A percentile compares a stretch with the other conserved stretches of the same genome.
Evolutionary conservation across 2,329 filamentous ascomycete species (phyloP).

Genomic region (Fusarium robinianum): DNA sequence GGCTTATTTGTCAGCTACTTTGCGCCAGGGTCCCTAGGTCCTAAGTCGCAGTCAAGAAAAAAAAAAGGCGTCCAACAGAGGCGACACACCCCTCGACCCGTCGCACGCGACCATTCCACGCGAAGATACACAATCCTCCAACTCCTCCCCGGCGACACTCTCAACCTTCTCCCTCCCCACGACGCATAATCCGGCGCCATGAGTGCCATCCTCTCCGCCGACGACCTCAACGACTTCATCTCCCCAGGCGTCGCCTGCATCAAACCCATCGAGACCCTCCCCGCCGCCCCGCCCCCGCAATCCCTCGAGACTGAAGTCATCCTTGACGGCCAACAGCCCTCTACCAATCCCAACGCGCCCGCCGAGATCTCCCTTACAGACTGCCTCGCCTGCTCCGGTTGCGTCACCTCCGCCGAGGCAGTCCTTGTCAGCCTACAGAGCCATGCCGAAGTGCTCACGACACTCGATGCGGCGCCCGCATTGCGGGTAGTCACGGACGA

Average conservation of each 20-base stretch:
- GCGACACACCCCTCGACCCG: constrained; percentile 10
- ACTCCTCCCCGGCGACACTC: constrained; percentile 3
- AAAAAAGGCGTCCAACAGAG: constrained; percentile 7
- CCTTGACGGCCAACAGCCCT: constrained; percentile 77
- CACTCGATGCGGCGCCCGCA: constrained; percentile 70
- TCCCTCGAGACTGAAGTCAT: constrained; percentile 79
- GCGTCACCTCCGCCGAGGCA: constrained; percentile 95
- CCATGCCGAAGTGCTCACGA: constrained; percentile 85
- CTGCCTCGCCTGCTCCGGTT: constrained; percentile 95
- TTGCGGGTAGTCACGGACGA: constrained; percentile 46
- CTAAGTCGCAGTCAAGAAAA: too few relatives aligned
- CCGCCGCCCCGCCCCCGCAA: constrained; percentile 52
- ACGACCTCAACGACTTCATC: constrained; percentile 99
- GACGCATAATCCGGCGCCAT: constrained; percentile 56
- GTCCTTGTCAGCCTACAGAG: constrained; percentile 95
- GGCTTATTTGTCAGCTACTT: constrained; percentile 34
- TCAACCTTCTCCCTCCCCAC: not conserved
- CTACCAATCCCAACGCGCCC: constrained; percentile 64
- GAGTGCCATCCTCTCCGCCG: constrained; percentile 95
- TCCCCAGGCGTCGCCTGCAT: constrained; percentile 97
- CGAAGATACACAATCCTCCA: constrained; percentile 10
- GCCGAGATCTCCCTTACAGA: constrained; percentile 96
- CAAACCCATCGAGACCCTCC: constrained; percentile 93
- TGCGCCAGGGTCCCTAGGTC: constrained; percentile 9
- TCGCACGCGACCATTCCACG: constrained; percentile 16